These are phyloP conservation scores for Akebia trifoliata DNA, from an alignment of 164 flowering plant species.

Conservation along the genomic window DNA sequence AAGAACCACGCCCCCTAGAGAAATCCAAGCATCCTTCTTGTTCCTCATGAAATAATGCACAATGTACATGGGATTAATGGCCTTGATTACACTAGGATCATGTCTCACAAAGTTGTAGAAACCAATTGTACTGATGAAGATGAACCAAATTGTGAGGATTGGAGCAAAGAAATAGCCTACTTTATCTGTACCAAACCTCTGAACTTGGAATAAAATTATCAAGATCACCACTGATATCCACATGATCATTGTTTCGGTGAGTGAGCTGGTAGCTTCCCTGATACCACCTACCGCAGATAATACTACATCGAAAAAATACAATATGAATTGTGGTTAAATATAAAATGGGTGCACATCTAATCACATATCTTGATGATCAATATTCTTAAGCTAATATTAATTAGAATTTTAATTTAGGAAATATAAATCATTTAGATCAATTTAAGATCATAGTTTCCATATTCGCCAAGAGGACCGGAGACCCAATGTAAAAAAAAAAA, in stretches of 20 bases:
- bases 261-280: neutral
- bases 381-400: too few relatives aligned
- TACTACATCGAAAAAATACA: too few relatives aligned
- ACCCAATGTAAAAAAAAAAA: too few relatives aligned
- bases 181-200: constrained; percentile 27
- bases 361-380: too few relatives aligned
- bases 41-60: constrained; percentile 17
- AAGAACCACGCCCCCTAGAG: constrained; percentile 22
- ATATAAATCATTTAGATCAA: too few relatives aligned
- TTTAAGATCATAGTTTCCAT: too few relatives aligned
- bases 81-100: constrained; percentile 22
- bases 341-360: too few relatives aligned
- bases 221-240: constrained; percentile 19
- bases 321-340: too few relatives aligned
- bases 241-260: constrained; percentile 11
- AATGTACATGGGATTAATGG: constrained; percentile 22
- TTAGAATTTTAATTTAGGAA: too few relatives aligned
- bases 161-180: constrained; percentile 28
- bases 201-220: constrained; percentile 16
- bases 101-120: constrained; percentile 15
- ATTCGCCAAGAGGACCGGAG: too few relatives aligned
- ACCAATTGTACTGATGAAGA: constrained; percentile 15
- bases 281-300: neutral
- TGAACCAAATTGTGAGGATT: constrained; percentile 21
- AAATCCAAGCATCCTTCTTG: constrained; percentile 18